phyloP scores from a whole-genome alignment of 768 basidiomycete species.

The Mycena vulgaris region DNA sequence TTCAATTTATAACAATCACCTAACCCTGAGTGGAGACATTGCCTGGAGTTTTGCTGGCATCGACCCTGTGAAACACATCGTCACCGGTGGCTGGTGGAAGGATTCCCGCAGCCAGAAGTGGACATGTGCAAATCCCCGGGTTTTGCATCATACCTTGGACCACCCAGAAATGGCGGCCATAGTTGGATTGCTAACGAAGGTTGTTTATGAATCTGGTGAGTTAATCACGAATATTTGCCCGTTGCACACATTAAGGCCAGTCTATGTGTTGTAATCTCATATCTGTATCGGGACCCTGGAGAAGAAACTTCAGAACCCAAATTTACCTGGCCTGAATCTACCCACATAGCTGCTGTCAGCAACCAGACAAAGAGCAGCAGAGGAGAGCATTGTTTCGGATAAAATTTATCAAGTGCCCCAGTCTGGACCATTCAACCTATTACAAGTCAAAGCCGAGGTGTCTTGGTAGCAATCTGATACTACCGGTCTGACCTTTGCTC shows the following conservation, averaged over 20 bases:
- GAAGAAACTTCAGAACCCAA: slow-evolving; percentile 3
- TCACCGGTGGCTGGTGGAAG: slow-evolving; percentile 26
- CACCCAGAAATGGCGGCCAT: slow-evolving; percentile 23
- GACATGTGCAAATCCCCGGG: slow-evolving; percentile 14
- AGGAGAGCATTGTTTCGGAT: no score
- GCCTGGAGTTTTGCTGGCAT: slow-evolving; percentile 30
- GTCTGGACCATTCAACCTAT: no score
- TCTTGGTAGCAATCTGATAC: no score
- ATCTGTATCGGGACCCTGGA: neutral
- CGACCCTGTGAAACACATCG: slow-evolving; percentile 20
- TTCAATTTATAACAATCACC: slow-evolving; percentile 38
- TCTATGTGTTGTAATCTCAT: neutral
- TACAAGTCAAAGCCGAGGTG: no score
- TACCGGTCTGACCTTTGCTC: no score
- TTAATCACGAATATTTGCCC: neutral
- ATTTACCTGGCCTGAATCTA: slow-evolving; percentile 1
- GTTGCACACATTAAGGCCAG: neutral
- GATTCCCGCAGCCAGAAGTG: slow-evolving; percentile 17
- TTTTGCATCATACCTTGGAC: slow-evolving; percentile 13
- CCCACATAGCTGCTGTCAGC: no score
- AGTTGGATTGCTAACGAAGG: slow-evolving; percentile 17
- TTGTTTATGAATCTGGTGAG: neutral
- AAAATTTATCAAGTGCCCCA: no score
- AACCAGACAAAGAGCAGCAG: no score
- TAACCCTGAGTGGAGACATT: slow-evolving; percentile 38